These are phyloP conservation scores for Aureobasidium subglaciale DNA, from an alignment of 2,329 filamentous ascomycete genomes.

Conservation along the genomic window DNA sequence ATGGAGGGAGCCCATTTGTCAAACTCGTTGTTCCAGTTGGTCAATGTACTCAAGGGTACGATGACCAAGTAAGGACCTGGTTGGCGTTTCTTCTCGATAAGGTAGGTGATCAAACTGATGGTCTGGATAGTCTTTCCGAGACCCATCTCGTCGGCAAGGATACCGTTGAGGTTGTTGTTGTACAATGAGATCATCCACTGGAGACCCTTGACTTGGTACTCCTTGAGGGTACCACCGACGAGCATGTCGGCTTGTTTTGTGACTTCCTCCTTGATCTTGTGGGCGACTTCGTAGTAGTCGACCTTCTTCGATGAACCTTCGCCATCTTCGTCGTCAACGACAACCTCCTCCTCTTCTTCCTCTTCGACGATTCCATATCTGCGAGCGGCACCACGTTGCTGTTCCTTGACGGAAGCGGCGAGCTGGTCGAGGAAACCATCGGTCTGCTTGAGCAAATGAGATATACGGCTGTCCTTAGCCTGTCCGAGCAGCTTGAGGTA, in stretches of 20 bases:
- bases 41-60: constrained; percentile 90
- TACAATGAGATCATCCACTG: constrained; percentile 99
- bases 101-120: constrained; percentile 92
- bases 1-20: constrained; percentile 97
- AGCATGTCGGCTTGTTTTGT: constrained; percentile 74
- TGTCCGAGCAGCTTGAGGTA: constrained; percentile 97
- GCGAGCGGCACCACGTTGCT: constrained; percentile 77
- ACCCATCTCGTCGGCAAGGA: constrained; percentile 98
- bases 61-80: constrained; percentile 92
- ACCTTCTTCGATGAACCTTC: constrained; percentile 69
- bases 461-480: constrained; percentile 98
- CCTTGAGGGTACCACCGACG: constrained; percentile 87
- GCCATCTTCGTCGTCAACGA: constrained; percentile 62
- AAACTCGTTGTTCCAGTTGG: constrained; percentile 98
- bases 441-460: constrained; percentile 91
- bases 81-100: constrained; percentile 92
- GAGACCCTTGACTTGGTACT: constrained; percentile 96
- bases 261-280: constrained; percentile 91
- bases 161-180: constrained; percentile 99
- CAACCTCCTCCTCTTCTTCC: constrained; percentile 50
- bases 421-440: constrained; percentile 96
- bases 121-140: constrained; percentile 99
- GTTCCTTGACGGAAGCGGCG: constrained; percentile 85
- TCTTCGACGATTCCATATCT: constrained; percentile 59
- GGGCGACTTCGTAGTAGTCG: constrained; percentile 97